These are phyloP conservation scores for Penicillium sp. DNA, from an alignment of 2,329 filamentous ascomycete genomes.

Conservation along the genomic window DNA sequence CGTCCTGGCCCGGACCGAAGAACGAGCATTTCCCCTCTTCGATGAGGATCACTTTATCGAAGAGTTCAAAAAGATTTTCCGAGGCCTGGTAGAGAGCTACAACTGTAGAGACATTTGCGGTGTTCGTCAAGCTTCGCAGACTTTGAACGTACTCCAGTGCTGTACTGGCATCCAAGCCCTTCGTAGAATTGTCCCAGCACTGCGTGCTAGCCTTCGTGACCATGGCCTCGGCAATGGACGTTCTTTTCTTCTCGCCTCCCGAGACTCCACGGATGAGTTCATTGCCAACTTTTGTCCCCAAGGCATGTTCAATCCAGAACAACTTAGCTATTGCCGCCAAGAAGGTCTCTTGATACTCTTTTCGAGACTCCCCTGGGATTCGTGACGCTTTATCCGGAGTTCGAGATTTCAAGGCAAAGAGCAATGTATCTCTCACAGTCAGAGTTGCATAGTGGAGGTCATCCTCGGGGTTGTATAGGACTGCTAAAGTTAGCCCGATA, in stretches of 20 bases:
- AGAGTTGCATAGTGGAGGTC: slow-evolving; percentile 76
- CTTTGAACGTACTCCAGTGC: slow-evolving; percentile 70
- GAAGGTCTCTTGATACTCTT: slow-evolving; percentile 59
- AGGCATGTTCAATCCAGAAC: slow-evolving; percentile 68
- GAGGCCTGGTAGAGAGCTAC: slow-evolving; percentile 70
- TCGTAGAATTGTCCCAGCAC: slow-evolving; percentile 74
- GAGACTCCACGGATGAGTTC: slow-evolving; percentile 69
- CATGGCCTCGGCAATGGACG: slow-evolving; percentile 75
- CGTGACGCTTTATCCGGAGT: slow-evolving; percentile 61
- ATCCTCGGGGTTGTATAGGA: slow-evolving; percentile 73
- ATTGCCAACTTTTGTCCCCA: slow-evolving; percentile 70
- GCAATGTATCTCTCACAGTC: slow-evolving; percentile 68
- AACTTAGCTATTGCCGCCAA: slow-evolving; percentile 65
- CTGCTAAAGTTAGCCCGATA: slow-evolving; percentile 33
- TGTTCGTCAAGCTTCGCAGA: slow-evolving; percentile 61
- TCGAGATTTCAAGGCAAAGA: slow-evolving; percentile 66
- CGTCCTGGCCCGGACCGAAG: slow-evolving; percentile 61
- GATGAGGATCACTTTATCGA: slow-evolving; percentile 66
- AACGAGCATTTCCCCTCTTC: slow-evolving; percentile 68
- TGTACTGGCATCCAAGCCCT: slow-evolving; percentile 68
- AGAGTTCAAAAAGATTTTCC: slow-evolving; percentile 51
- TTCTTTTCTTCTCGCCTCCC: slow-evolving; percentile 71
- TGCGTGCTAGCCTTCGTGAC: slow-evolving; percentile 62
- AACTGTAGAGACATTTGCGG: slow-evolving; percentile 58
- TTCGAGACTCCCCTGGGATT: slow-evolving; percentile 58